Base-by-base conservation (phyloP, 202 grass and related monocot species). In the Schoenoplectus triqueter region DNA sequence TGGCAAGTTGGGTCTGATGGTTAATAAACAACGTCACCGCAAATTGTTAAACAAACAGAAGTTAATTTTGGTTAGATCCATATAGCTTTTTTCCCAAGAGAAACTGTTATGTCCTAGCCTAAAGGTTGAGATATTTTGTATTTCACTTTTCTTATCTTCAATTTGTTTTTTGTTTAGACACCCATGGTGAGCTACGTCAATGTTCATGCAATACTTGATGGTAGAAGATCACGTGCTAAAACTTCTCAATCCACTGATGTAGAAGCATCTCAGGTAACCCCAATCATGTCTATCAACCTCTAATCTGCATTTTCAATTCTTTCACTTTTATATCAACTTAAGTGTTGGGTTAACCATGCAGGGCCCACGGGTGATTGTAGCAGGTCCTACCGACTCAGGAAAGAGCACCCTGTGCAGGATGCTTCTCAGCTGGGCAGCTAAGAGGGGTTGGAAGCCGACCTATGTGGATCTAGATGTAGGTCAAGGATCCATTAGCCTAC, bases 391-490 rank as follows among this genome's bases (percentile, higher is more conserved):
- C 0, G 95, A 98, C 88, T 98, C 93, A 40, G 93, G 93, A 84
- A 98, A 98, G 86, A 95, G 95, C 87, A 98, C 89, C 80, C 62
- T 95, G 19, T 95, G 91, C 85, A 95, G 88, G 66, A 98, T 98
- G 95, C 91, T 98, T 39, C 92, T 98, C 78, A 95, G 91, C 69
- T 98, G 95, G 92, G 93, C 92, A 80, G 91, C 88, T 64, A 98
- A 98, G 73, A 62, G 85, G 69, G 89, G 91, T 40, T 98, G 95
- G 91, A 98, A 98, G 74, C 95, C 95, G 39, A 98, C 93, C 42
- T 98, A 87, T 82, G 95, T 98, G 41, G 95, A 98, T 92, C 85
- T 98, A 84, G 95, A 98, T 90, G 93, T 98, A 70, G 95, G 95
- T 44, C 93, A 98, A 83, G 93, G 93, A 3, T 98, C 93, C 10